phyloP scores from a whole-genome alignment of 345 rosid genomes.

The Gossypium arboreum region DNA sequence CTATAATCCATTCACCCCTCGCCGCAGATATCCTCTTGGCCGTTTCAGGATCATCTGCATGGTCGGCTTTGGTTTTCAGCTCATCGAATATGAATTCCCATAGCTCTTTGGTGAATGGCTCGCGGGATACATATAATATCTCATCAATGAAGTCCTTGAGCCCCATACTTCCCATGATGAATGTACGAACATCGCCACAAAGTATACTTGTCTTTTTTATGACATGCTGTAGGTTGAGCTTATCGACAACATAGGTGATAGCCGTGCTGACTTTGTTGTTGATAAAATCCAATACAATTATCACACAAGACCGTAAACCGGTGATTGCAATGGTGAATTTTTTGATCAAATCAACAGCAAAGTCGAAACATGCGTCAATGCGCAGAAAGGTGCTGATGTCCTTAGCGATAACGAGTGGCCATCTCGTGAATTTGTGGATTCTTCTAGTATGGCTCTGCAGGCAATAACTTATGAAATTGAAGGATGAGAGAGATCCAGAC shows the following conservation, averaged over 20 bases:
- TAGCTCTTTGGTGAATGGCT: slow-evolving; percentile 40
- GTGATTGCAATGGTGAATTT: neutral
- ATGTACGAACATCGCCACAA: neutral
- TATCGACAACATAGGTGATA: neutral
- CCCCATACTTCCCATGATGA: slow-evolving; percentile 24
- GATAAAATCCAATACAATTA: neutral
- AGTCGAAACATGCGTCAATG: neutral
- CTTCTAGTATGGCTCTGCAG: slow-evolving; percentile 22
- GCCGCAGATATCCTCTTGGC: slow-evolving; percentile 46
- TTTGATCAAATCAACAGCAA: neutral
- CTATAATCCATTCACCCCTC: slow-evolving; percentile 55
- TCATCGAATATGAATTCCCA: slow-evolving; percentile 50
- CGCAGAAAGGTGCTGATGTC: neutral
- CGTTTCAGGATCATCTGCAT: slow-evolving; percentile 36
- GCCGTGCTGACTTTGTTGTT: neutral
- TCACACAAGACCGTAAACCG: neutral
- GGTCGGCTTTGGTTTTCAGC: slow-evolving; percentile 32
- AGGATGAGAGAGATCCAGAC: slow-evolving; percentile 42
- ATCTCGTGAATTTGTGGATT: slow-evolving; percentile 28
- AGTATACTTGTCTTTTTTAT: neutral
- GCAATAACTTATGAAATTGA: slow-evolving; percentile 52
- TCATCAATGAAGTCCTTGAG: slow-evolving; percentile 34
- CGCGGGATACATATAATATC: slow-evolving; percentile 28
- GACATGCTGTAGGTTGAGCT: neutral
- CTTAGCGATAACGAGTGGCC: neutral